Evolutionary conservation across 2,329 filamentous ascomycete species (phyloP).

Genomic region (Xylaria sp.): DNA sequence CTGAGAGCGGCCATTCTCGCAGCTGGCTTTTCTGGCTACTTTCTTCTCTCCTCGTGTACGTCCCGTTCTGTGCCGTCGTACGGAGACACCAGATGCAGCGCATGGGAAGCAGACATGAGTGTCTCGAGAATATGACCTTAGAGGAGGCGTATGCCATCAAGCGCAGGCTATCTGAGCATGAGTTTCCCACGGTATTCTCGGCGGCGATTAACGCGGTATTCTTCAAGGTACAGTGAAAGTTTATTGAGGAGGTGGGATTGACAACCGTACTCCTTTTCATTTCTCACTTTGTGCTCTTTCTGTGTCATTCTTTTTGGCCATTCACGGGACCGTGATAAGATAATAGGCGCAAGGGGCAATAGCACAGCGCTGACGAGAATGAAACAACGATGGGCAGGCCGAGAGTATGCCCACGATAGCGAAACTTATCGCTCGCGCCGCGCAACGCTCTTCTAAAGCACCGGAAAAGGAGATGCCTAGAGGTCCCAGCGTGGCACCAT

Average conservation of each 20-base stretch:
- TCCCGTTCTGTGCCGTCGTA: background rate
- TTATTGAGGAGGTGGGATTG: too few relatives aligned
- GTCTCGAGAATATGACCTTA: slow-evolving; percentile 24
- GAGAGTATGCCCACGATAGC: slow-evolving; percentile 34
- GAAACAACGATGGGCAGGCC: slow-evolving; percentile 6
- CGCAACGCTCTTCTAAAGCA: slow-evolving; percentile 1
- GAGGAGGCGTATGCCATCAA: slow-evolving; percentile 35
- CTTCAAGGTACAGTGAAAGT: slow-evolving; percentile 30
- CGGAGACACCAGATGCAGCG: background rate
- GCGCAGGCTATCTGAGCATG: slow-evolving; percentile 26
- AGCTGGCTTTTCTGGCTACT: slow-evolving; percentile 2
- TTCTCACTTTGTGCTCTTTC: background rate
- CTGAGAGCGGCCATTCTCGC: background rate
- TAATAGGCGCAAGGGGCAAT: background rate
- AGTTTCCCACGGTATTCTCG: slow-evolving; percentile 26
- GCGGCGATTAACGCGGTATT: slow-evolving; percentile 22
- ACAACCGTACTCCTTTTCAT: background rate
- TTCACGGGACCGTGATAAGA: background rate
- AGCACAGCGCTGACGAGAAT: background rate
- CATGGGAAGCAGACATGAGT: background rate
- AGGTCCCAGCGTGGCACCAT: slow-evolving; percentile 9
- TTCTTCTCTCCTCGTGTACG: background rate
- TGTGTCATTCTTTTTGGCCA: background rate
- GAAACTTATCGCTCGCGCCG: slow-evolving; percentile 19
- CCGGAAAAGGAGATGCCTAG: background rate